phyloP scores from a whole-genome alignment of 305 asterid species.

The Fraxinus sp. region DNA sequence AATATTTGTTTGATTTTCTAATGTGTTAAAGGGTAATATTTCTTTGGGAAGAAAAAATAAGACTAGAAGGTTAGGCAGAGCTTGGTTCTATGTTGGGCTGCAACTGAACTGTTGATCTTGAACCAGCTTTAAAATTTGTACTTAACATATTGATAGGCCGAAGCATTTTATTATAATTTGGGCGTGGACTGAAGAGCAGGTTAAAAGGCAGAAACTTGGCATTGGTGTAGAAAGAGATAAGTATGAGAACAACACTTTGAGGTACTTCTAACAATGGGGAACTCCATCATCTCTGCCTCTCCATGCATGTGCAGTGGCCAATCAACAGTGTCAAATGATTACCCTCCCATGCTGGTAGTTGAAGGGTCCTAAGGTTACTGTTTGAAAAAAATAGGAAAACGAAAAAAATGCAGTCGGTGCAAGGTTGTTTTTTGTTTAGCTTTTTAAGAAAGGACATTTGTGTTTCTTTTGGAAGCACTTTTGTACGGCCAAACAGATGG shows the following conservation, averaged over 20 bases:
- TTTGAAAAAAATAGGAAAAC: background rate
- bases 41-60: background rate
- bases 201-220: slow-evolving; percentile 6
- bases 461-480: slow-evolving; percentile 8
- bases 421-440: slow-evolving; percentile 2
- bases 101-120: background rate
- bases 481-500: background rate
- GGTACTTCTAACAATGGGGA: background rate
- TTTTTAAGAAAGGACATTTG: background rate
- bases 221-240: slow-evolving; percentile 1
- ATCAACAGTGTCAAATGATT: background rate
- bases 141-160: background rate
- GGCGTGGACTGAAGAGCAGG: background rate
- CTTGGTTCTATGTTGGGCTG: background rate
- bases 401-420: background rate
- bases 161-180: background rate
- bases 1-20: background rate
- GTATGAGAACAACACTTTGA: background rate
- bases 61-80: background rate
- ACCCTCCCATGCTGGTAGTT: background rate
- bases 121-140: background rate
- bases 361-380: background rate
- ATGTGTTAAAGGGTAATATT: background rate
- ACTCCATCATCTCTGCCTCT: background rate
- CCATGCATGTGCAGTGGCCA: background rate